These are phyloP conservation scores for Geotrichum histeridarum DNA, from an alignment of 1,139 yeast genomes.

Conservation along the genomic window DNA sequence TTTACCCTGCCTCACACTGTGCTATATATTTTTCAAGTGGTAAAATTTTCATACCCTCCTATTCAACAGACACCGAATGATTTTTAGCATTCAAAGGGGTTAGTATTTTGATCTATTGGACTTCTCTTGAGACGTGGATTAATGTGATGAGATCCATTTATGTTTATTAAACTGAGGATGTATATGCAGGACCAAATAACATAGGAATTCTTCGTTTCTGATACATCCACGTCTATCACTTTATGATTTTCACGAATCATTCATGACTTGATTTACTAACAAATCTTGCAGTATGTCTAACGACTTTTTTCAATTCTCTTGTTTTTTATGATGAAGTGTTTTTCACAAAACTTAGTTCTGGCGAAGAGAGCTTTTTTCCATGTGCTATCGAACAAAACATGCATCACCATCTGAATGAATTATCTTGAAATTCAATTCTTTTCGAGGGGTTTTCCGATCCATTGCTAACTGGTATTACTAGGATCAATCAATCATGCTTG, in stretches of 20 bases:
- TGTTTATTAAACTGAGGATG: slow-evolving; percentile 48
- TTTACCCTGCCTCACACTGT: too few species aligned
- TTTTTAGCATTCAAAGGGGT: too few species aligned
- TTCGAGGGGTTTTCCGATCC: neutral
- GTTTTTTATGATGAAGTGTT: slow-evolving; percentile 33
- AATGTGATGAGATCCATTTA: slow-evolving; percentile 25
- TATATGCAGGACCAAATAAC: slow-evolving; percentile 58
- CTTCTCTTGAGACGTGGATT: slow-evolving; percentile 13
- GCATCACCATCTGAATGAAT: slow-evolving; percentile 82
- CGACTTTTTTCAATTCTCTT: neutral
- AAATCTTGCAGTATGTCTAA: neutral
- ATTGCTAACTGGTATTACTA: neutral
- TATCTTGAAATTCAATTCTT: neutral
- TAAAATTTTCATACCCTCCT: too few species aligned
- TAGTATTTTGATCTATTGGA: too few species aligned
- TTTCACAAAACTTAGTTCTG: slow-evolving; percentile 30
- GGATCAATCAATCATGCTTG: neutral
- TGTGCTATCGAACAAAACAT: slow-evolving; percentile 63
- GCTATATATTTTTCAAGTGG: too few species aligned
- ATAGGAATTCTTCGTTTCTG: slow-evolving; percentile 67
- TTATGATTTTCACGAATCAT: neutral
- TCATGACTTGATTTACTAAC: slow-evolving; percentile 1
- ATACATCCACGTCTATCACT: slow-evolving; percentile 28
- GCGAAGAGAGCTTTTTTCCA: slow-evolving; percentile 42
- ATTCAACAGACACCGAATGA: too few species aligned